Conservation (phyloP, 2,329 filamentous ascomycete genomes). For the Fusarium vanettenii region DNA sequence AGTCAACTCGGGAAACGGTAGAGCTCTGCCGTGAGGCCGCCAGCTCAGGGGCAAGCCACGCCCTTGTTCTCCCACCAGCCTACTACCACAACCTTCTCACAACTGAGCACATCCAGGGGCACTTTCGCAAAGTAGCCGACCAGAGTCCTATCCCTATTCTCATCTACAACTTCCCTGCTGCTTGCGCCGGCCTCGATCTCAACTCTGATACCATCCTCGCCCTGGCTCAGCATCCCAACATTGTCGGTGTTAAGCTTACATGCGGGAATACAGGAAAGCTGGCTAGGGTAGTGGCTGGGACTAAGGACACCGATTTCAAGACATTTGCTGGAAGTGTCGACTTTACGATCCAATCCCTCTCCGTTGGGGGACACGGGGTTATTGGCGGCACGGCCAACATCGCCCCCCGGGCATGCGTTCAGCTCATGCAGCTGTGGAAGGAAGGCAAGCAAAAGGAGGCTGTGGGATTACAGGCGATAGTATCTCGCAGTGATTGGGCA, state of each 20-base stretch:
- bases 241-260: slow-evolving; percentile 72
- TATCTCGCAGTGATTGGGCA: slow-evolving; percentile 76
- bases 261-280: slow-evolving; percentile 74
- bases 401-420: slow-evolving; percentile 72
- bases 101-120: slow-evolving; percentile 66
- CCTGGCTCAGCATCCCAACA: slow-evolving; percentile 65
- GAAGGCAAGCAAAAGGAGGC: slow-evolving; percentile 70
- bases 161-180: slow-evolving; percentile 73
- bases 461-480: slow-evolving; percentile 69
- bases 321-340: slow-evolving; percentile 80
- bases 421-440: slow-evolving; percentile 69
- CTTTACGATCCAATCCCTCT: slow-evolving; percentile 77
- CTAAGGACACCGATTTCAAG: slow-evolving; percentile 62
- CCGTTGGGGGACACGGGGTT: slow-evolving; percentile 77
- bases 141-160: slow-evolving; percentile 68
- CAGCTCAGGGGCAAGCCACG: slow-evolving; percentile 73
- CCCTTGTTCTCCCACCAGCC: slow-evolving; percentile 74
- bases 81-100: slow-evolving; percentile 74
- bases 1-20: slow-evolving; percentile 75
- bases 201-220: slow-evolving; percentile 66
- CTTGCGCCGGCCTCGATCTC: slow-evolving; percentile 67
- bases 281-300: slow-evolving; percentile 59
- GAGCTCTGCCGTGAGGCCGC: slow-evolving; percentile 73
- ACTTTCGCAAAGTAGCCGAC: slow-evolving; percentile 72
- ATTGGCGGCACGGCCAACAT: slow-evolving; percentile 80